These are phyloP conservation scores for Paragyromitra xinjiangensis DNA, from an alignment of 495 filamentous ascomycete genomes.

Conservation along the genomic window DNA sequence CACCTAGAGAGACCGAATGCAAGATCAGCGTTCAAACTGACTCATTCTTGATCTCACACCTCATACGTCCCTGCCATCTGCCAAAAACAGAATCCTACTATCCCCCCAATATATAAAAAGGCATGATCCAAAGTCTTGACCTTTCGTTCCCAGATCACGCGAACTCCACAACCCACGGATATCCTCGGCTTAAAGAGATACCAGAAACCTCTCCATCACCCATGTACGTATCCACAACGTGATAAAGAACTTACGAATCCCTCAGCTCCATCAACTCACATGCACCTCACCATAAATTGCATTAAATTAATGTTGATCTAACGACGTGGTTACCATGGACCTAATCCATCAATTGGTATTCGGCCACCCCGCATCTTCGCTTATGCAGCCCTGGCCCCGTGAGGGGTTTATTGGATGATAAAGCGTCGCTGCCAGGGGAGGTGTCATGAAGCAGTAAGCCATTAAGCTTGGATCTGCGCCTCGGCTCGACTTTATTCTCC, in stretches of 20 bases:
- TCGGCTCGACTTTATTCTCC: conserved; percentile 21
- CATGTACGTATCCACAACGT: not conserved
- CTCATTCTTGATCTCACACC: not conserved
- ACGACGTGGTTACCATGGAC: conserved; percentile 6
- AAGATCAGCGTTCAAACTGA: not conserved
- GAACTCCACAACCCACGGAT: not conserved
- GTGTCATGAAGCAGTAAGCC: not conserved
- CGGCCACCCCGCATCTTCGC: conserved; percentile 26
- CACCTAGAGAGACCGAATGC: not conserved
- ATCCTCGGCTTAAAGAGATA: not conserved
- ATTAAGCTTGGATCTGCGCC: not conserved
- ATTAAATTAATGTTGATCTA: conserved; percentile 22
- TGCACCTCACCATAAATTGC: conserved; percentile 5
- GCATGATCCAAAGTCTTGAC: not conserved
- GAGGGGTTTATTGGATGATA: conserved; percentile 3
- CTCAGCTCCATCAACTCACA: conserved; percentile 3
- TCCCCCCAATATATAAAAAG: not conserved
- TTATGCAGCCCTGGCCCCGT: conserved; percentile 18
- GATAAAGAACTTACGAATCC: not conserved
- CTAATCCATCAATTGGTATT: not conserved
- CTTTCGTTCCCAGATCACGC: not conserved
- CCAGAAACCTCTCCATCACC: not conserved
- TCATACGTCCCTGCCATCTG: not conserved
- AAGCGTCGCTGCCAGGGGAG: not conserved
- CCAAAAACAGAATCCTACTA: not conserved